Evolutionary conservation across 228 moss, liverwort and hornwort species (phyloP).

Genomic region (Sphagnum magellanicum): DNA sequence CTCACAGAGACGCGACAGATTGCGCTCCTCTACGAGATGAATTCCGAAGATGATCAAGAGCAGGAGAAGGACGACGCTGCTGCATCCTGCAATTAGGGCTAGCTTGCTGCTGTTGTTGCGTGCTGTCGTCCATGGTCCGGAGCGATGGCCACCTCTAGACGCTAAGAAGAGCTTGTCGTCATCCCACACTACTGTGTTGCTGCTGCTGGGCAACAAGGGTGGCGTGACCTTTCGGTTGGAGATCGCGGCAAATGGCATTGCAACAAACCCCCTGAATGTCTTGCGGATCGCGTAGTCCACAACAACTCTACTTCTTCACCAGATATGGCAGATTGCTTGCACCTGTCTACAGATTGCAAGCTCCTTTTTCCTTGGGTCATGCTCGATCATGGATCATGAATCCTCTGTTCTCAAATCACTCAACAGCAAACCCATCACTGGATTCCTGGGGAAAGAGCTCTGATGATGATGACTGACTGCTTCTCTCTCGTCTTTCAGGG

Average conservation of each 20-base stretch:
- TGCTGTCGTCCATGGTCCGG: background rate
- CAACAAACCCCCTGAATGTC: background rate
- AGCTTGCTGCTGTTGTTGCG: background rate
- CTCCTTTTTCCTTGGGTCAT: too few species aligned
- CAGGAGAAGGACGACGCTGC: background rate
- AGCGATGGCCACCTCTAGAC: background rate
- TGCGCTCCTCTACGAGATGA: slow-evolving; percentile 1
- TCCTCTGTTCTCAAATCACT: too few species aligned
- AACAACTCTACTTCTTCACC: too few species aligned
- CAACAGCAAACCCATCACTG: too few species aligned
- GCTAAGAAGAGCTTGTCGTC: background rate
- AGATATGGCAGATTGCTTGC: too few species aligned
- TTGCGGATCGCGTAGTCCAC: too few species aligned
- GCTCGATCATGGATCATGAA: too few species aligned
- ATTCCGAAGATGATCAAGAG: background rate
- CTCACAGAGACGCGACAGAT: slow-evolving; percentile 1
- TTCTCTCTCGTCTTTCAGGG: too few species aligned
- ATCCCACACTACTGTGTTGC: background rate
- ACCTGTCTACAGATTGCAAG: too few species aligned
- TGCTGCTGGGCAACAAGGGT: background rate
- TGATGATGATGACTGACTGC: too few species aligned
- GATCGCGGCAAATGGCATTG: background rate
- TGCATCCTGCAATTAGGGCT: background rate
- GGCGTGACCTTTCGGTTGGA: background rate
- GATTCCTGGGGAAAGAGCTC: too few species aligned